Base-by-base conservation (phyloP, 179 eudicot genomes). In the Patellifolia procumbens region DNA sequence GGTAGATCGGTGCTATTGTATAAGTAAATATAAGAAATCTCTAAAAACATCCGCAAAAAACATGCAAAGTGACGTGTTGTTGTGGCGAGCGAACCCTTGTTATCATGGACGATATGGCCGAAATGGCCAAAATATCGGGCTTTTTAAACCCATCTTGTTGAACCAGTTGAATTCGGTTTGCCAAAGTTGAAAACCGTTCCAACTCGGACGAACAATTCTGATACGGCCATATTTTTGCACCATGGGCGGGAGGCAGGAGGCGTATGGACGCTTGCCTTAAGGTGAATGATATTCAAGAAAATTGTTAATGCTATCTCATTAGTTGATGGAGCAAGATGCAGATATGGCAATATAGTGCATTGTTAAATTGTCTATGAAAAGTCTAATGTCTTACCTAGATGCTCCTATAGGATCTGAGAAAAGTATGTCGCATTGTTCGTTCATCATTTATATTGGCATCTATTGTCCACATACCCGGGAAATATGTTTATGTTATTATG, bases 291-390 rank as follows among this genome's bases (percentile, higher is more conserved):
- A 3, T 42, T 24, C 19, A 32, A 59, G 45, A 52, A 15, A 8
- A 3, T 49, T 1, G n/a, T 13, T 28, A 45, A 43, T 46, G 24
- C 37, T 17, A 31, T 48, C 59, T 69, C 59, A 49, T 15, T 26
- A 31, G 45, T 46, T 70, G 61, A 70, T 49, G 58, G 60, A 70
- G 28, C 74, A 70, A 70, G 61, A 17, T 51, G 45, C 51, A 39
- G 19, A 17, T 17, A 29, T 9, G 7, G 34, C 55, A 12, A 22
- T 3, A 51, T 6, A 51, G 28, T 55, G 43, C 22, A 70, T 32
- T 53, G 61, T 13, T 51, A 1, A 31, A 7, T 4, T 70, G 31
- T 26, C 29, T 32, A 8, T 17, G 2, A 8, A 55, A 12, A n/a
- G n/a, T 7, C 4, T 52, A 39, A 72, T 17, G 59, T 37, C 55